Evolutionary conservation across 805 yeast species (phyloP), one percentile per base, ranked within the genome.

Genomic region (Candida coleopterorum): DNA sequence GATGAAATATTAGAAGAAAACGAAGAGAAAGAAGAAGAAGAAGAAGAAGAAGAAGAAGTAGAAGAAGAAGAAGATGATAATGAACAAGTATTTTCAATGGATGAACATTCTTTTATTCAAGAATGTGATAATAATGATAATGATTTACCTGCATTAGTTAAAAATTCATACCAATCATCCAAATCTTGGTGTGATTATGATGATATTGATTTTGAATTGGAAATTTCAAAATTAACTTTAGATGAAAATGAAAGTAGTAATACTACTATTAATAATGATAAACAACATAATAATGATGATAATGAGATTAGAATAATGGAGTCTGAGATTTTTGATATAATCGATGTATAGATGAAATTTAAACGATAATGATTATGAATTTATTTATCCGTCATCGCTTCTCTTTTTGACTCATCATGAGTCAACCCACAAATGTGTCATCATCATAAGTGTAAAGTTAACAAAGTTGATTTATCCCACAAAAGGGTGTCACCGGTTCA

Each of bases 131-230:
- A 18, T 24, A n/a, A 22, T 30, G 35, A 25, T 6, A 17, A 11
- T 29, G 35, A 34, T 18, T 37, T 29, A 28, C 66, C 67, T 12
- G 56, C 63, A 9, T 50, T 60, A 40, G 52, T 58, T 28, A 60
- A 60, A 31, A 55, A 60, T 11, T 52, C 64, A n/a, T 47, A 49
- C 22, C 47, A 52, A 34, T 49, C 57, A 12, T 47, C 56, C 21
- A 55, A 48, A 37, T 56, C 62, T 18, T 62, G 66, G 65, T 57
- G 56, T 37, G 66, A 61, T 29, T 46, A 55, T 38, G 58, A 55
- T 30, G 46, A 40, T 18, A 34, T 32, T 18, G 29, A 29, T 22
- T 21, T 34, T 25, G 39, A 32, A 17, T 22, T 30, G 20, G 42
- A 39, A 22, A 29, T 39, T 14, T 18, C 35, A 14, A 37, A 30